A percentile compares a stretch with the other conserved stretches of the same genome.
Conservation (phyloP, 2,329 filamentous ascomycete genomes). For the Sclerotinia nivalis region DNA sequence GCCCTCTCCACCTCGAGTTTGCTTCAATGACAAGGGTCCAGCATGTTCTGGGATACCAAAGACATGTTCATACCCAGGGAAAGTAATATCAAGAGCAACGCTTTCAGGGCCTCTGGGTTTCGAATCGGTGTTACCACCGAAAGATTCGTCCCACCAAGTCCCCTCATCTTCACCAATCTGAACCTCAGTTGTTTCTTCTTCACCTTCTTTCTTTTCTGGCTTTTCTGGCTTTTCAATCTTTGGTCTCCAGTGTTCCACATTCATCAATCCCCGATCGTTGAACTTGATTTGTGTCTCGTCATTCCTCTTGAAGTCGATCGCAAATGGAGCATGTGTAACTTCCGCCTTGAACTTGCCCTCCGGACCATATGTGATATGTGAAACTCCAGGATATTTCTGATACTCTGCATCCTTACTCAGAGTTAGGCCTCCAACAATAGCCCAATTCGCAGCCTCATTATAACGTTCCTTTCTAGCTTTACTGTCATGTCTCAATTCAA, state of each 20-base stretch:
- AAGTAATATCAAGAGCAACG: slow-evolving; percentile 85
- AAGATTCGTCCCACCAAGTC: slow-evolving; percentile 97
- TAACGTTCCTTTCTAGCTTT: slow-evolving; percentile 87
- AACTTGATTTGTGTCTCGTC: slow-evolving; percentile 80
- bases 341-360: slow-evolving; percentile 75
- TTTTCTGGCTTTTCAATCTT: slow-evolving; percentile 64
- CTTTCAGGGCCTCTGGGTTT: slow-evolving; percentile 96
- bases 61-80: slow-evolving; percentile 87
- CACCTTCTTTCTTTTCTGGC: slow-evolving; percentile 39
- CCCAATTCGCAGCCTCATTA: slow-evolving; percentile 86
- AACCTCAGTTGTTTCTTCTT: slow-evolving; percentile 44
- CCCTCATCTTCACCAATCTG: slow-evolving; percentile 68
- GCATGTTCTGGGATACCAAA: slow-evolving; percentile 94
- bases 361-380: slow-evolving; percentile 79
- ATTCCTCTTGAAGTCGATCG: slow-evolving; percentile 82
- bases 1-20: slow-evolving; percentile 84
- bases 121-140: slow-evolving; percentile 91
- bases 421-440: slow-evolving; percentile 77
- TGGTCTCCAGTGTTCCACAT: slow-evolving; percentile 91
- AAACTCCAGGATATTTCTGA: slow-evolving; percentile 64
- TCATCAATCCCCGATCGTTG: slow-evolving; percentile 87
- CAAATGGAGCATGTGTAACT: slow-evolving; percentile 80
- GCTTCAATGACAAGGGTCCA: slow-evolving; percentile 81
- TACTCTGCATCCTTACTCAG: slow-evolving; percentile 71
- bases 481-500: slow-evolving; percentile 83